Evolutionary conservation across 2,329 filamentous ascomycete genomes (phyloP).

Genomic region (Epichloe sp.): DNA sequence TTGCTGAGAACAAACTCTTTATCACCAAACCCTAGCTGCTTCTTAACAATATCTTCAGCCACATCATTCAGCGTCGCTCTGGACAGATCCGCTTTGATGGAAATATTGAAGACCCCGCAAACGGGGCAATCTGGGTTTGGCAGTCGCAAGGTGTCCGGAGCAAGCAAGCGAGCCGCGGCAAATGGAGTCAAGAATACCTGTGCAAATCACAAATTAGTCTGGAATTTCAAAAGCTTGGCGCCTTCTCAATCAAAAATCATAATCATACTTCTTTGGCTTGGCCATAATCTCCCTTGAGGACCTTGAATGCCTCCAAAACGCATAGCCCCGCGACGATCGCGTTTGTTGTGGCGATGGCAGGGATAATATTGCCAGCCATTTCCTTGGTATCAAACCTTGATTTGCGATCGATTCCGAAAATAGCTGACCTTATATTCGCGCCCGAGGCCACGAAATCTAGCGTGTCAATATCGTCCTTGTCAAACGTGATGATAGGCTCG

Average conservation of each 20-base stretch:
- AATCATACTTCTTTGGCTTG: constrained; percentile 57
- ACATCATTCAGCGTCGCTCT: constrained; percentile 67
- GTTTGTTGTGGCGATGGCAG: constrained; percentile 95
- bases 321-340: constrained; percentile 90
- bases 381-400: constrained; percentile 97
- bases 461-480: constrained; percentile 94
- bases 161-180: constrained; percentile 42
- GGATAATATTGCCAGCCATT: constrained; percentile 99
- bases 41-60: constrained; percentile 59
- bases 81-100: constrained; percentile 53
- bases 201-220: constrained; percentile 2
- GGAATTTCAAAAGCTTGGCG: not conserved
- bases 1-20: constrained; percentile 67
- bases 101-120: constrained; percentile 61
- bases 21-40: constrained; percentile 62
- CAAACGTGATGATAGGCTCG: constrained; percentile 65
- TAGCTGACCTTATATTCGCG: constrained; percentile 73
- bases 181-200: constrained; percentile 69
- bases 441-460: constrained; percentile 87
- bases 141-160: constrained; percentile 38
- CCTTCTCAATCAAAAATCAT: constrained; percentile 8
- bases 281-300: constrained; percentile 60
- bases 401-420: constrained; percentile 81
- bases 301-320: constrained; percentile 84
- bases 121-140: constrained; percentile 77